A percentile compares a stretch with the other conserved stretches of the same genome.
phyloP scores from a whole-genome alignment of 1,139 yeast genomes.

The Geotrichum carabidarum region DNA sequence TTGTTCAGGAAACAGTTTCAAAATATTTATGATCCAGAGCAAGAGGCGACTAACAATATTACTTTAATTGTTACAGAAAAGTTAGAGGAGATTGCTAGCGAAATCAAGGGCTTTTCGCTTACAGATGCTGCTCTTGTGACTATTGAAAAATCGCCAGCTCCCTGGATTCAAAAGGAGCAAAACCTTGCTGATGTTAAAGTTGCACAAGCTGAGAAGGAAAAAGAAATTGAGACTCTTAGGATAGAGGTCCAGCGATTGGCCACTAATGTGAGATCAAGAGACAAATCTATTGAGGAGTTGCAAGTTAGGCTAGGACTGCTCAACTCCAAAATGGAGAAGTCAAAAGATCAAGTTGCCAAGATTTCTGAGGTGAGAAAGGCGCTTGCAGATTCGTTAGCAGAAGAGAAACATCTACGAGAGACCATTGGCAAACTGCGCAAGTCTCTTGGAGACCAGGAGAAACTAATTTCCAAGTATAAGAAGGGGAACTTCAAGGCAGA shows the following conservation, averaged over 20 bases:
- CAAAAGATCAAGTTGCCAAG: conserved; percentile 37
- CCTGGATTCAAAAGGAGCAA: conserved; percentile 26
- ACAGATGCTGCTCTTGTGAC: neutral
- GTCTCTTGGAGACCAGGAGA: conserved; percentile 37
- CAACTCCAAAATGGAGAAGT: conserved; percentile 42
- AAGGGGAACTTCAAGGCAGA: conserved; percentile 6
- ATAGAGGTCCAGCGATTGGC: conserved; percentile 27
- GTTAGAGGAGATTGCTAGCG: conserved; percentile 3
- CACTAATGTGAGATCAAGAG: conserved; percentile 34
- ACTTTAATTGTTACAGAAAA: conserved; percentile 5
- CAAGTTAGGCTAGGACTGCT: conserved; percentile 44
- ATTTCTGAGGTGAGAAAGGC: conserved; percentile 32
- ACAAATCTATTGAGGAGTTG: conserved; percentile 42
- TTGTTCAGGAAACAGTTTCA: conserved; percentile 10
- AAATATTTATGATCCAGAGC: conserved; percentile 5
- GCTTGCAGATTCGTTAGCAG: conserved; percentile 30
- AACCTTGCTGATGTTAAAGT: conserved; percentile 22
- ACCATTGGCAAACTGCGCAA: conserved; percentile 26
- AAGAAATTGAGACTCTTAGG: conserved; percentile 27
- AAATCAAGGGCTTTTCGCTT: neutral
- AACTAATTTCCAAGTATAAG: conserved; percentile 23
- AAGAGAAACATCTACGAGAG: conserved; percentile 28
- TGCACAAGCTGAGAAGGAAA: conserved; percentile 22
- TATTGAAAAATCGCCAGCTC: conserved; percentile 19
- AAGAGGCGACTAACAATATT: conserved; percentile 4